Percentiles rank a stretch among this genome's conserved stretches.
These are phyloP conservation scores for Esteya vermicola DNA, from an alignment of 2,329 filamentous ascomycete genomes.

Conservation along the genomic window DNA sequence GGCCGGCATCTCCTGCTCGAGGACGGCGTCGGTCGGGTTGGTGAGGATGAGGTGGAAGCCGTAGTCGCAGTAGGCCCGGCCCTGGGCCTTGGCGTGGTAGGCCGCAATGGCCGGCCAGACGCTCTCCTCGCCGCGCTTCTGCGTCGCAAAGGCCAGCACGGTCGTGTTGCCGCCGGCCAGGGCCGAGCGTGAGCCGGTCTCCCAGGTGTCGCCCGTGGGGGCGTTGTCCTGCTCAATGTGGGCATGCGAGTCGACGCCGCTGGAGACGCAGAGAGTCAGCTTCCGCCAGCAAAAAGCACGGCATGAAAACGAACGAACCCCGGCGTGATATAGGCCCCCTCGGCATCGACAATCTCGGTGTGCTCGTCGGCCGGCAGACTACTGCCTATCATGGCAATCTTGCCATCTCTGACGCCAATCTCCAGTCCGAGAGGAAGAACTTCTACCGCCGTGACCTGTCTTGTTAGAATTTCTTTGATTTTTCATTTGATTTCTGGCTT, in stretches of 20 bases:
- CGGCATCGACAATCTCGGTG: conserved; percentile 26
- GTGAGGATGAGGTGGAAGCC: conserved; percentile 37
- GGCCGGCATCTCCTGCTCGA: conserved; percentile 26
- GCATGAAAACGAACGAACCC: conserved; percentile 8
- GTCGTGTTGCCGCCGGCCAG: conserved; percentile 45
- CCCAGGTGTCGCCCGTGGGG: conserved; percentile 19
- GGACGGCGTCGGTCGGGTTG: conserved; percentile 25
- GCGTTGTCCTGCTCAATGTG: conserved; percentile 21
- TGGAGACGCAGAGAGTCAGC: conserved; percentile 1
- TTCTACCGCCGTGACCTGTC: conserved; percentile 30
- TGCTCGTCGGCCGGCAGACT: conserved; percentile 17
- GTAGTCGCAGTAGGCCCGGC: conserved; percentile 45
- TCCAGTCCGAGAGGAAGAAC: conserved; percentile 25
- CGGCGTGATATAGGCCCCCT: conserved; percentile 28
- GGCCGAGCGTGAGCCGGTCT: conserved; percentile 34
- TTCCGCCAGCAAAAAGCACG: not conserved
- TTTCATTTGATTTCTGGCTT: too few species aligned
- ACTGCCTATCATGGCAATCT: conserved; percentile 28
- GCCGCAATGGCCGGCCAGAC: conserved; percentile 53
- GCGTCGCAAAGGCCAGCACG: conserved; percentile 40
- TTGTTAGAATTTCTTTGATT: too few species aligned
- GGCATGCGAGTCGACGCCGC: conserved; percentile 23
- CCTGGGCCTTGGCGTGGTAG: conserved; percentile 52
- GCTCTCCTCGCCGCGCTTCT: conserved; percentile 28
- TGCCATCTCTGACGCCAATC: conserved; percentile 31